Base-by-base conservation (phyloP, 1,284 basidiomycete species). In the Phenoliferia sp. region DNA sequence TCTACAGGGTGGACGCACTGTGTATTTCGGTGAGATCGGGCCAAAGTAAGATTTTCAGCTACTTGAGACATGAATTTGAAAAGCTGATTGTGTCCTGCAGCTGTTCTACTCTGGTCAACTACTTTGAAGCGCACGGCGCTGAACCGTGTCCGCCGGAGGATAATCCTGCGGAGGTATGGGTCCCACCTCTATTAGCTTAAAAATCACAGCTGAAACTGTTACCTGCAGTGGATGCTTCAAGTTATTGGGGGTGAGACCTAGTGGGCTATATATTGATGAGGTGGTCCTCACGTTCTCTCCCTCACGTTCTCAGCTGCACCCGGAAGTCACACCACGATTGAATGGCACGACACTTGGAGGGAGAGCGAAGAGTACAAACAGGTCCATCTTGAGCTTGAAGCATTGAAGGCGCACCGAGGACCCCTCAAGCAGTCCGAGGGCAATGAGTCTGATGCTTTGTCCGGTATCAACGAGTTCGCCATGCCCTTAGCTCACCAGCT, bases 281-380 rank as follows among this genome's bases (percentile, higher is more conserved):
- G n/a, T n/a, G n/a, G n/a, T n/a, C n/a, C n/a, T n/a, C n/a, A n/a
- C n/a, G n/a, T n/a, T n/a, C n/a, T n/a, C n/a, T n/a, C n/a, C n/a
- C n/a, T n/a, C n/a, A n/a, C n/a, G n/a, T n/a, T n/a, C n/a, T n/a
- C n/a, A 68, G 88, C 89, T 64, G 89, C 90, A 61, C 83, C 87
- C 35, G 81, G 84, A 50, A 85, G 85, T 64, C 77, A 79, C 10
- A 82, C 89, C 50, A 87, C 87, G 0, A 84, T 85, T 31, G 88
- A 91, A 73, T 92, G 90, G 90, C 87, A 87, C 69, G 85, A 90
- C 71, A 82, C 90, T 36, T 90, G 89, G 89, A 76, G 84, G 33
- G 80, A 79, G 74, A 83, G 77, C 57, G 72, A 78, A 28, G 82
- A 84, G 72, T 78, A 80, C 58, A 19, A 19, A 19, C 5, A 19